Base-by-base conservation (phyloP, 2,329 filamentous ascomycete species). In the Colletotrichum sp. region DNA sequence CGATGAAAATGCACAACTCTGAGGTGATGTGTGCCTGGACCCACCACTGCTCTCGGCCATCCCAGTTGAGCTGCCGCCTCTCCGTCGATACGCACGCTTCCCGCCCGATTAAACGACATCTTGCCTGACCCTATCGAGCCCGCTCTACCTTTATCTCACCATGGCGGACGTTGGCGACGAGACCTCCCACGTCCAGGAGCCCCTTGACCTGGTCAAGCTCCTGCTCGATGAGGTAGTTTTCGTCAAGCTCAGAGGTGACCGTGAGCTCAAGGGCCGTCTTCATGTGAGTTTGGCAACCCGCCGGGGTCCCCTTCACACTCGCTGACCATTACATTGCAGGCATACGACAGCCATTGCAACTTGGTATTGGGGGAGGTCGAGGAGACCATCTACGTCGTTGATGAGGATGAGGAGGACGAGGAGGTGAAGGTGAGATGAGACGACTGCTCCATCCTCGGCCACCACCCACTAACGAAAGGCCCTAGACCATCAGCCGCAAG, bases 301-400 rank as follows among this genome's bases (percentile, higher is more conserved):
- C 67, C 27, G 3, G 66, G 22, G 61, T 25, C 8, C 58, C 13
- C 34, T 39, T 66, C 36, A 77, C 48, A 56, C 6, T 76, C 68
- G 48, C 48, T 76, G 18, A 77, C 64, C 61, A 18, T 36, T 70
- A 48, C 1, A 16, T 16, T 8, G 22, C 75, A 99, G 97, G 97
- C 97, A 71, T 99, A 99, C 84, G 97, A 99, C 84, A 98, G 95
- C 82, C 97, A 99, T 85, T 99, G 97, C 90, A 99, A 99, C 83
- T 87, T 99, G 60, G 95, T 99, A 8, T 90, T 99, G 8, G 96
- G 97, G 70, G 97, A 99, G 79, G 97, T 98, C 6, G 96, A 98
- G 83, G 97, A 99, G 89, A 98, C 96, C 8, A 96, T 99, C 79
- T 99, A 98, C 83, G 90, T 96, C 39, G 93, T 98, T 6, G 96